Conservation (phyloP, 495 filamentous ascomycete species). For the Polyplosphaeria fusca region DNA sequence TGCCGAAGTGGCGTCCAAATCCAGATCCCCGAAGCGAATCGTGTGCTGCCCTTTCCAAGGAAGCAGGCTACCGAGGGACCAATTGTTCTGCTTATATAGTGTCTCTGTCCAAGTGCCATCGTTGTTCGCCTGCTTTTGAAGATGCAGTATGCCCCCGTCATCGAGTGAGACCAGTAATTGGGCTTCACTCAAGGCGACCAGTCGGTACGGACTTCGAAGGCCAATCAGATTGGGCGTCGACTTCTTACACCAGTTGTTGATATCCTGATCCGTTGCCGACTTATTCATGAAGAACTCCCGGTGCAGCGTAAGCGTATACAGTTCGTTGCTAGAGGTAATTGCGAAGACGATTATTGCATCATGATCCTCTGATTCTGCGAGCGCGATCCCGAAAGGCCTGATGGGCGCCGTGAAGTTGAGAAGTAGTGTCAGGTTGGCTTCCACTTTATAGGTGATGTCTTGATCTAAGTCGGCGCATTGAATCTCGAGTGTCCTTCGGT, state of each 20-base stretch:
- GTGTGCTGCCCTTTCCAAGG: slow-evolving; percentile 65
- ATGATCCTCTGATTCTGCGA: slow-evolving; percentile 73
- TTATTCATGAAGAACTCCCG: slow-evolving; percentile 73
- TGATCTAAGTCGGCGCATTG: slow-evolving; percentile 79
- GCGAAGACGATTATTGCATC: slow-evolving; percentile 78
- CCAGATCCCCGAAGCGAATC: slow-evolving; percentile 61
- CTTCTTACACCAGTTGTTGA: slow-evolving; percentile 72
- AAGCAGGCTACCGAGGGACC: slow-evolving; percentile 70
- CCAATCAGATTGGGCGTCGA: slow-evolving; percentile 66
- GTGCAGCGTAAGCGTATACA: slow-evolving; percentile 76
- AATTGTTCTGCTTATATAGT: slow-evolving; percentile 73
- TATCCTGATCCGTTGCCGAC: slow-evolving; percentile 64
- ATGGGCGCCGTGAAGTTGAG: slow-evolving; percentile 72
- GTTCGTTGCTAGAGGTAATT: slow-evolving; percentile 70
- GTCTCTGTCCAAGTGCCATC: slow-evolving; percentile 74
- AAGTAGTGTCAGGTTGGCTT: slow-evolving; percentile 68
- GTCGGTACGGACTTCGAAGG: slow-evolving; percentile 71
- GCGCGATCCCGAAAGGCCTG: slow-evolving; percentile 67
- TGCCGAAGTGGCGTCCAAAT: slow-evolving; percentile 62
- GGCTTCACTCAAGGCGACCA: slow-evolving; percentile 67
- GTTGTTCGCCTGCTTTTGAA: slow-evolving; percentile 63
- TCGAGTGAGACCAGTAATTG: slow-evolving; percentile 76
- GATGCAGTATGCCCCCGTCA: slow-evolving; percentile 74
- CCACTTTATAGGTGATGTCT: slow-evolving; percentile 57
- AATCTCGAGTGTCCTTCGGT: slow-evolving; percentile 74